These are phyloP conservation scores for Pisolithus marmoratus DNA, from an alignment of 768 basidiomycete genomes.

Conservation along the genomic window DNA sequence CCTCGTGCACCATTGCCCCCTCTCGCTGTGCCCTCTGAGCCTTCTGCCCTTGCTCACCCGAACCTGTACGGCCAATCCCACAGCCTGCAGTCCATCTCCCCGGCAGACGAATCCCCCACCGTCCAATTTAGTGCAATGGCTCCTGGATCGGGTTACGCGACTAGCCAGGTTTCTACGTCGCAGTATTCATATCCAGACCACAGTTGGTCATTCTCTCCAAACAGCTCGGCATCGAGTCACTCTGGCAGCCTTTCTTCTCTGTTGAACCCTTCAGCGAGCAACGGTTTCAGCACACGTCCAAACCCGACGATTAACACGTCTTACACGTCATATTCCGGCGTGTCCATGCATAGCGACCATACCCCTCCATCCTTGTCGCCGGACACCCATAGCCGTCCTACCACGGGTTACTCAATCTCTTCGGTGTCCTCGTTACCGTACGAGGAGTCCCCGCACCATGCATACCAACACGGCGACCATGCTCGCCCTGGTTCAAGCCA, in stretches of 20 bases:
- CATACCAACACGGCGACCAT: slow-evolving; percentile 48
- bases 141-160: slow-evolving; percentile 22
- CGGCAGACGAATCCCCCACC: slow-evolving; percentile 63
- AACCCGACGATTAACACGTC: slow-evolving; percentile 69
- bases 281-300: slow-evolving; percentile 43
- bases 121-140: slow-evolving; percentile 40
- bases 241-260: slow-evolving; percentile 74
- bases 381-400: slow-evolving; percentile 66
- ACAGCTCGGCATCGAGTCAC: slow-evolving; percentile 54
- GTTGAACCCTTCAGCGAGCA: slow-evolving; percentile 57
- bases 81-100: slow-evolving; percentile 40
- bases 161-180: slow-evolving; percentile 38
- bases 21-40: slow-evolving; percentile 76
- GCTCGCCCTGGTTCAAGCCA: slow-evolving; percentile 72
- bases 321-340: slow-evolving; percentile 62
- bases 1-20: slow-evolving; percentile 68
- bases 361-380: slow-evolving; percentile 71
- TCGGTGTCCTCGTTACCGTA: slow-evolving; percentile 75
- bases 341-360: slow-evolving; percentile 64
- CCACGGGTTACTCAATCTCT: slow-evolving; percentile 81
- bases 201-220: slow-evolving; percentile 46
- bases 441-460: slow-evolving; percentile 43
- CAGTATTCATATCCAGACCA: slow-evolving; percentile 64
- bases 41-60: slow-evolving; percentile 53
- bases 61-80: slow-evolving; percentile 54